Evolutionary conservation across 176 grass and related monocot species (phyloP).

Genomic region (Melocanna baccifera): DNA sequence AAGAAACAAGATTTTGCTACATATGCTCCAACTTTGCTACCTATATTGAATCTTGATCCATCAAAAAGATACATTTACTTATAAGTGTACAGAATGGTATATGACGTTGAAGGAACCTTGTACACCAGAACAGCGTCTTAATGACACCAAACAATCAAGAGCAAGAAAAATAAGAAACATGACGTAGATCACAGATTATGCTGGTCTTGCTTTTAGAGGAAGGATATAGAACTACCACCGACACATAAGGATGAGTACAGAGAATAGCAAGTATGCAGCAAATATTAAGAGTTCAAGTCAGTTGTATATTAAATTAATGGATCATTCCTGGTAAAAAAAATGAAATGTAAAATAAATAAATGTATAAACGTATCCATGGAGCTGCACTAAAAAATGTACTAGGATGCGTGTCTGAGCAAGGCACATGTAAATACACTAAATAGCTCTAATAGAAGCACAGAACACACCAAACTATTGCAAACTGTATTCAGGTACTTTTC

Average conservation of each 20-base stretch:
- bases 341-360: neutral
- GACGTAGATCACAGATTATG: neutral
- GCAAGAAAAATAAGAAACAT: neutral
- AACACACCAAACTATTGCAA: neutral
- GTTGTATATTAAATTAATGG: neutral
- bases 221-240: neutral
- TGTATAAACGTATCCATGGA: neutral
- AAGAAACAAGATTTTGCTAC: neutral
- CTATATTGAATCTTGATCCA: neutral
- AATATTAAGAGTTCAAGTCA: neutral
- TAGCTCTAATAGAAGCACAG: neutral
- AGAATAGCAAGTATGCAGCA: slow-evolving; percentile 1
- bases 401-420: neutral
- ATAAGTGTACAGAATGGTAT: neutral
- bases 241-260: neutral
- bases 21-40: neutral
- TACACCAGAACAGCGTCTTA: neutral
- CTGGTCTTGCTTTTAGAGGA: neutral
- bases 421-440: neutral
- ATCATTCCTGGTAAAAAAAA: neutral
- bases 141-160: neutral
- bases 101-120: neutral
- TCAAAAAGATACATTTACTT: neutral
- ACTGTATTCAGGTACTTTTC: neutral
- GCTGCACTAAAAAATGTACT: neutral